Evolutionary conservation across 495 filamentous ascomycete genomes (phyloP), one percentile per base, ranked within the genome.

Genomic region (Stereocaulon alpinum): DNA sequence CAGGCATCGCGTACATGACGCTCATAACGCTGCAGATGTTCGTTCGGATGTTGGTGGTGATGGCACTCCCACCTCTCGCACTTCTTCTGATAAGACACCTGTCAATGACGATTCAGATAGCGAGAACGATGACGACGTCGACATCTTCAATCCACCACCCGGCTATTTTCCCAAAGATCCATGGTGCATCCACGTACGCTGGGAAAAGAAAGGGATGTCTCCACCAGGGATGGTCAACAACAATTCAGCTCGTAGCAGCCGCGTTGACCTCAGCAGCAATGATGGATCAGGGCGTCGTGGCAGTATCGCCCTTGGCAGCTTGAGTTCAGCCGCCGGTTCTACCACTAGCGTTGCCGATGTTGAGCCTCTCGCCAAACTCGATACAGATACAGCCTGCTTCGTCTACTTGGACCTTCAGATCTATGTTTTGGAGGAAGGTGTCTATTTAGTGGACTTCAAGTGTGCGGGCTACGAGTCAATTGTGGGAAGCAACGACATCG

Each of bases 391-490:
- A 79, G 80, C 50, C 79, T 88, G 66, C 24, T 85, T 82, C 62
- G 89, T 97, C 62, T 92, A 94, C 66, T 84, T 97, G 70, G 91
- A 93, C 55, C 94, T 98, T 58, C 93, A 98, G 70, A 84, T 98
- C 32, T 98, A 98, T 70, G 87, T 92, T 66, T 86, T 98, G 72
- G 93, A 98, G 71, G 82, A 84, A 42, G 87, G 88, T 58, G 91
- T 91, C 64, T 98, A 91, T 71, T 86, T 97, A 63, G 93, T 98
- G 29, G 93, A 98, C 70, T 97, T 98, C 80, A 97, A 95, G 68
- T 96, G 93, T 67, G 90, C 91, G n/a, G 93, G 93, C 7, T 98
- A 98, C 71, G 93, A 98, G 71, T 86, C 88, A 41, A 74, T 88
- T 53, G 75, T 83, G 53, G 74, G 77, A n/a, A 69, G 72, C 7